These are phyloP conservation scores for Colletotrichum cuscutae DNA, from an alignment of 2,329 filamentous ascomycete species.

Conservation along the genomic window DNA sequence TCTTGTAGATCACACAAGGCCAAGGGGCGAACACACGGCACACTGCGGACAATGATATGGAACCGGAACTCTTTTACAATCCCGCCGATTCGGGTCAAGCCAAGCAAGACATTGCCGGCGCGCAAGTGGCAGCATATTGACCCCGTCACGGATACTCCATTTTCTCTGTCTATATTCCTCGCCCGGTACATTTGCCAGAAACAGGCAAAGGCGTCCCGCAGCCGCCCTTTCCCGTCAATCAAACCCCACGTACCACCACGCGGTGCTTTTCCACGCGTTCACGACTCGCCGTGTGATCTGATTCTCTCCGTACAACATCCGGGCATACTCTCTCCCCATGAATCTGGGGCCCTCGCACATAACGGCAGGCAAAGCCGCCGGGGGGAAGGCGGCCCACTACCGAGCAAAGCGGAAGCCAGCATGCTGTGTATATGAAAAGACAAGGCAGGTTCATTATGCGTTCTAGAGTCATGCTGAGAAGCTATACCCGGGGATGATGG, in stretches of 20 bases:
- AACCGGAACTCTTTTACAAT: neutral
- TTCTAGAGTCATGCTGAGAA: slow-evolving; percentile 16
- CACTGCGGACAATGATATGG: neutral
- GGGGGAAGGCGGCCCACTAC: neutral
- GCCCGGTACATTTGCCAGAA: slow-evolving; percentile 6
- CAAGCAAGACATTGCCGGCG: neutral
- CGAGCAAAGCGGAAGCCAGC: neutral
- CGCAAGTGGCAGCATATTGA: neutral
- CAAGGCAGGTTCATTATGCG: slow-evolving; percentile 6
- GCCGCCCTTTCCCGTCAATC: neutral
- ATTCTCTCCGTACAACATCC: neutral
- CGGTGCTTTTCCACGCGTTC: neutral
- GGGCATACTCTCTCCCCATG: neutral
- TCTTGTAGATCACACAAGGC: slow-evolving; percentile 16
- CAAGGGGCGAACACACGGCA: neutral
- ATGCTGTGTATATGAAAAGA: neutral
- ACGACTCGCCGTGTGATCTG: slow-evolving; percentile 16
- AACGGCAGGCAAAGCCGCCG: slow-evolving; percentile 8
- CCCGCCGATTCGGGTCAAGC: slow-evolving; percentile 6
- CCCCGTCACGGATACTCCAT: neutral
- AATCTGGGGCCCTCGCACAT: neutral
- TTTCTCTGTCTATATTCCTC: neutral
- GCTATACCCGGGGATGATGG: neutral
- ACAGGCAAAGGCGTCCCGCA: neutral
- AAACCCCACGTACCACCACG: too few relatives aligned